Conservation (phyloP, 1,139 yeast species). For the Yamadazyma atmosphaerica region DNA sequence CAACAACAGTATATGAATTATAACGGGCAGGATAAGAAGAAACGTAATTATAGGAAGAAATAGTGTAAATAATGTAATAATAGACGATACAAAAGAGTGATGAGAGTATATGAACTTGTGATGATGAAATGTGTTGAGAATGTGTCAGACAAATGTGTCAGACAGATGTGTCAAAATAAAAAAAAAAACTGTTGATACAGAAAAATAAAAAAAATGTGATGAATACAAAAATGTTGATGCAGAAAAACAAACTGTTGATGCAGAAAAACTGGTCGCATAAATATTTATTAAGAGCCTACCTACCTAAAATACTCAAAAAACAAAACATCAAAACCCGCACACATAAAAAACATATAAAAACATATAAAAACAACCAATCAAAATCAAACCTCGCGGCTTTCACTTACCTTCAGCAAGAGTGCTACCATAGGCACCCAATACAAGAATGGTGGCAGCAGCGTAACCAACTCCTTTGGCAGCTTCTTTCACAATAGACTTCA, state of each 20-base stretch:
- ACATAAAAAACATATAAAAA: not conserved
- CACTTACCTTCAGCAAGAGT: slow-evolving; percentile 3
- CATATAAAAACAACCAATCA: not conserved
- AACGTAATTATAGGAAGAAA: slow-evolving; percentile 10
- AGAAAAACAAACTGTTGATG: not conserved
- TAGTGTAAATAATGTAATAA: slow-evolving; percentile 7
- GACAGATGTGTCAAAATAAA: not conserved
- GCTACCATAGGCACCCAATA: slow-evolving; percentile 41
- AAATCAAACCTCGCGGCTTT: not conserved
- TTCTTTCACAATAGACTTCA: slow-evolving; percentile 30
- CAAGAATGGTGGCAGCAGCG: slow-evolving; percentile 35
- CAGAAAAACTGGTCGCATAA: not conserved
- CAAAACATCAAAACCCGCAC: not conserved
- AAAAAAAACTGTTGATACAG: no score
- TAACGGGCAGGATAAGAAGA: slow-evolving; percentile 13
- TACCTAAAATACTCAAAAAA: not conserved
- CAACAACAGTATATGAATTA: slow-evolving; percentile 9
- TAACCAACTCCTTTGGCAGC: slow-evolving; percentile 36
- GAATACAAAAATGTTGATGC: not conserved
- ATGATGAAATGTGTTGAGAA: no score
- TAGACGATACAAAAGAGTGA: slow-evolving; percentile 4
- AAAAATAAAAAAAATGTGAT: no score
- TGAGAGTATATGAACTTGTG: no score
- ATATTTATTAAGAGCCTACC: not conserved
- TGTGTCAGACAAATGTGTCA: not conserved